Evolutionary conservation across 1,284 basidiomycete genomes (phyloP), one percentile per base, ranked within the genome.

Genomic region (Cryptococcus neoformans): DNA sequence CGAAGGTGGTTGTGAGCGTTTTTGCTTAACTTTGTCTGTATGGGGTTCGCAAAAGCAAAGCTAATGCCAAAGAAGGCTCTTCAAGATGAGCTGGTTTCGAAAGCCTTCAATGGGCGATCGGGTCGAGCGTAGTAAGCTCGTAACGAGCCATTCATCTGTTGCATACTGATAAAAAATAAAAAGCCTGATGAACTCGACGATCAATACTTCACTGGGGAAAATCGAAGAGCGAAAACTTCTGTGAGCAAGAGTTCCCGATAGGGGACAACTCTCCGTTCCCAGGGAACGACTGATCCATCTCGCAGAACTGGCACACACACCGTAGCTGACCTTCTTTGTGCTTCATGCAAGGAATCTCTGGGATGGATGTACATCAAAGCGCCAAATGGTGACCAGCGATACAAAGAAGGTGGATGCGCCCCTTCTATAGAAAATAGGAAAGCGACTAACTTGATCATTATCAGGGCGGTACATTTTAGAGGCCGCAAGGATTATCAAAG

Each of bases 401-500:
- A 78, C 59, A 78, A 78, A 57, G 76, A 78, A 59, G 74, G 74
- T 73, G 53, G 57, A 66, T 53, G 6, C 21, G 45, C 35, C 16
- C 35, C 36, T 17, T 39, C 10, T 46, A 21, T 17, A 7, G 49
- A 2, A 12, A 35, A 17, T 46, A 7, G 12, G 44, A 16, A 39
- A 37, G 7, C 5, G 34, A 21, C 7, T 16, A 17, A 11, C 28
- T 7, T 10, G 55, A 49, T 55, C 38, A 42, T 54, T 14, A 34
- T 11, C 44, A 75, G 75, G 75, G 3, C 62, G 73, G 38, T 76
- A 73, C 57, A 77, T 77, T 40, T 62, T 78, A 55, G 71, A 73
- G 57, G 74, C 76, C 36, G 73, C 70, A 41, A 77, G 75, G 54
- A 77, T 79, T 7, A 70, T 84, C 54, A 82, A 81, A 68, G 82